These are phyloP conservation scores for Ceratobasidium theobromae DNA, from an alignment of 1,284 basidiomycete species.

Conservation along the genomic window DNA sequence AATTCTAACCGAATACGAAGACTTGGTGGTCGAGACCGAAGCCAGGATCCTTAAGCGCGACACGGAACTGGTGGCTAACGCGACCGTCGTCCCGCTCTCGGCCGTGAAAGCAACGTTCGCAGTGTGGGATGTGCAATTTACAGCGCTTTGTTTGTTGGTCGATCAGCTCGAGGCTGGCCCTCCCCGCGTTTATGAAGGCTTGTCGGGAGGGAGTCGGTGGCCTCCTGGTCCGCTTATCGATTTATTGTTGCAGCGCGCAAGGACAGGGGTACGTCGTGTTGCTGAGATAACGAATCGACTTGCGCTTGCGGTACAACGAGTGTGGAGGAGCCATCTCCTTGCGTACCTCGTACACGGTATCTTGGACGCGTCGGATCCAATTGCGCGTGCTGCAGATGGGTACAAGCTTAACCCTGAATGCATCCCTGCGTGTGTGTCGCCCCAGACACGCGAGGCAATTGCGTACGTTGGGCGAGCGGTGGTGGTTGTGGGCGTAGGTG, in stretches of 20 bases:
- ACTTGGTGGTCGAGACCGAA: constrained; percentile 77
- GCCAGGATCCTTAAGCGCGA: constrained; percentile 73
- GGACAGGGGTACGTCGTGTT: constrained; percentile 73
- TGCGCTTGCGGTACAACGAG: constrained; percentile 68
- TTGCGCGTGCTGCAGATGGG: constrained; percentile 52
- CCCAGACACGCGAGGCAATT: constrained; percentile 74
- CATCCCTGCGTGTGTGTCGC: constrained; percentile 71
- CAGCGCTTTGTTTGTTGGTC: constrained; percentile 63
- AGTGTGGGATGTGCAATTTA: constrained; percentile 80
- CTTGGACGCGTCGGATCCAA: constrained; percentile 57
- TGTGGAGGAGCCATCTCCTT: constrained; percentile 76
- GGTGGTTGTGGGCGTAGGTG: constrained; percentile 77
- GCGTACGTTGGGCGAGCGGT: constrained; percentile 85
- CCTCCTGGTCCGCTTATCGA: constrained; percentile 76
- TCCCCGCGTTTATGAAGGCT: too few relatives aligned
- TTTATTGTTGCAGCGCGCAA: constrained; percentile 64
- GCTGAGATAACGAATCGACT: constrained; percentile 68
- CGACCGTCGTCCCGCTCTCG: constrained; percentile 80
- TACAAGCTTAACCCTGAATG: constrained; percentile 57
- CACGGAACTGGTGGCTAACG: constrained; percentile 65
- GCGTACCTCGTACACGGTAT: constrained; percentile 79
- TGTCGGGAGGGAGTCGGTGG: constrained; percentile 48
- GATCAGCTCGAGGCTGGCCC: constrained; percentile 54
- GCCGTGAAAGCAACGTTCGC: constrained; percentile 77
- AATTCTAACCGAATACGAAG: constrained; percentile 78